A percentile compares a stretch with the other conserved stretches of the same genome.
These are phyloP conservation scores for Bryoglossum gracile DNA, from an alignment of 495 filamentous ascomycete genomes.

Conservation along the genomic window DNA sequence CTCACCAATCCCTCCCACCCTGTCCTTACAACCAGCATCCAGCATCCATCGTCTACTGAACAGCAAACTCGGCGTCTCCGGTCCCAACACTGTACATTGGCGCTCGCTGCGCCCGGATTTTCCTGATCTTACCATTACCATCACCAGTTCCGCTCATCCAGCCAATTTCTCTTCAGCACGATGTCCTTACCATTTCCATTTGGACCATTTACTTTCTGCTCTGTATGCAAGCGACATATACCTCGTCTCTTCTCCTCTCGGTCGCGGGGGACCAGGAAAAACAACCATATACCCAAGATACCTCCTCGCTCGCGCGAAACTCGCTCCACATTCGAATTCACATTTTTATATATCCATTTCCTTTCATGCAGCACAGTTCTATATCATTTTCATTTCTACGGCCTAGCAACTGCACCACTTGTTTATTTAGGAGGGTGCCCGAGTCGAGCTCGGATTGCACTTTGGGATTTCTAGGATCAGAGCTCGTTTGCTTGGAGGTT, in stretches of 20 bases:
- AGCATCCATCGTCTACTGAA: conserved; percentile 12
- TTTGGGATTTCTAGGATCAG: no score
- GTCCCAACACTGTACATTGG: conserved; percentile 15
- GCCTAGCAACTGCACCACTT: no score
- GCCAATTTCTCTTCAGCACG: neutral
- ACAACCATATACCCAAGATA: conserved; percentile 22
- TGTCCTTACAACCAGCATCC: conserved; percentile 6
- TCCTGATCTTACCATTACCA: no score
- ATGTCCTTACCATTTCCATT: conserved; percentile 21
- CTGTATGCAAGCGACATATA: no score
- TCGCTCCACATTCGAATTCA: no score
- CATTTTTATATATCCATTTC: no score
- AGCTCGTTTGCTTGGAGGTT: no score
- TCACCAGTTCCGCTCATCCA: no score
- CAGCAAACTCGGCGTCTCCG: conserved; percentile 2
- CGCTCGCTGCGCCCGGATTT: conserved; percentile 11
- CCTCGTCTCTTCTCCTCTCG: conserved; percentile 4
- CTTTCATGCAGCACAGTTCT: no score
- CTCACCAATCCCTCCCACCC: conserved; percentile 4
- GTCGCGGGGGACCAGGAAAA: conserved; percentile 5
- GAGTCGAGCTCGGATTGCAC: conserved; percentile 2
- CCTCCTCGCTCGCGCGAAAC: conserved; percentile 23
- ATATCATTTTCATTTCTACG: no score
- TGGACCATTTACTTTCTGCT: conserved; percentile 8
- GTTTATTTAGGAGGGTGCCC: neutral